These are phyloP conservation scores for Alternaria sp. DNA, from an alignment of 2,329 filamentous ascomycete genomes.

Conservation along the genomic window DNA sequence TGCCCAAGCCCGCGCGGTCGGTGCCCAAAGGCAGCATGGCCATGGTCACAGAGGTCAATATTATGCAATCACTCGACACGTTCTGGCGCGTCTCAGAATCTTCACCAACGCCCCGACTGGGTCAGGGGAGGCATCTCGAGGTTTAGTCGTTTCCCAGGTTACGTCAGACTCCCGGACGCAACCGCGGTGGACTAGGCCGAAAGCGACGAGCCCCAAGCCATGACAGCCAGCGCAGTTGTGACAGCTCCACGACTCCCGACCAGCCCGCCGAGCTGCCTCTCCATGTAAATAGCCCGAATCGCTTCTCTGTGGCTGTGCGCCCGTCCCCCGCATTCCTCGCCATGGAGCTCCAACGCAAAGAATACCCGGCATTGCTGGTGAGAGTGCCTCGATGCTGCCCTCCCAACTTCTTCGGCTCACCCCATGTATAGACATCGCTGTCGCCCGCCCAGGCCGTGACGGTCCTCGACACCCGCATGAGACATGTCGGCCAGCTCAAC, in stretches of 20 bases:
- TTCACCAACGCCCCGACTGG: not conserved
- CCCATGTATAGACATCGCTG: slow-evolving; percentile 69
- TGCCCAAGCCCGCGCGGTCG: slow-evolving; percentile 8
- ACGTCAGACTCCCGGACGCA: slow-evolving; percentile 23
- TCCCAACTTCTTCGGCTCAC: slow-evolving; percentile 35
- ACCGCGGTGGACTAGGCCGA: slow-evolving; percentile 24
- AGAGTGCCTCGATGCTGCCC: slow-evolving; percentile 8
- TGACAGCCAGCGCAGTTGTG: slow-evolving; percentile 39
- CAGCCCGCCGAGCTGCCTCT: slow-evolving; percentile 31
- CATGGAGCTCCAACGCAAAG: slow-evolving; percentile 76
- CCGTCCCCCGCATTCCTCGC: slow-evolving; percentile 20
- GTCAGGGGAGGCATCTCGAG: not conserved
- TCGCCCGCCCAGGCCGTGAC: slow-evolving; percentile 81
- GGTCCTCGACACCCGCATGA: slow-evolving; percentile 84
- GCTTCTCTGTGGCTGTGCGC: slow-evolving; percentile 37
- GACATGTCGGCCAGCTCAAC: slow-evolving; percentile 85
- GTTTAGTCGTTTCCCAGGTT: slow-evolving; percentile 15
- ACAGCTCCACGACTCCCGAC: slow-evolving; percentile 40
- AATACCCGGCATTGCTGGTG: slow-evolving; percentile 97
- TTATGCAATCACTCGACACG: not conserved
- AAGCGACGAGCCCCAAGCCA: slow-evolving; percentile 31
- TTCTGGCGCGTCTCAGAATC: not conserved
- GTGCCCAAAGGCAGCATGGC: slow-evolving; percentile 2
- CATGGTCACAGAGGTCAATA: not conserved
- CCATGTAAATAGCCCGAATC: slow-evolving; percentile 37